A percentile compares a stretch with the other conserved stretches of the same genome.
Conservation (phyloP, 768 basidiomycete species). For the Leccinellum rugosiceps region DNA sequence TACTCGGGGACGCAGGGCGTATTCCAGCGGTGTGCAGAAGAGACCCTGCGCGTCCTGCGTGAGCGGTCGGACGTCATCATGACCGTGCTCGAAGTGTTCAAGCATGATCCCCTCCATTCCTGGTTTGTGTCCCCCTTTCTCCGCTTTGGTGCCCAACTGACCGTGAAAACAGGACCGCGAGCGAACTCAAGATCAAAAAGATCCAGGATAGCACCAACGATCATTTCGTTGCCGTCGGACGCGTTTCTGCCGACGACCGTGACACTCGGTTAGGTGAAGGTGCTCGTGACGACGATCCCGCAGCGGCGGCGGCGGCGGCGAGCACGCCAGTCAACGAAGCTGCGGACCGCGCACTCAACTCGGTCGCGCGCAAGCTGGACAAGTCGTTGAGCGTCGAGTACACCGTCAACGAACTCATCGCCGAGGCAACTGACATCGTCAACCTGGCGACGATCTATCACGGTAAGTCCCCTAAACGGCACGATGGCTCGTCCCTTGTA, state of each 20-base stretch:
- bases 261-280: constrained; percentile 30
- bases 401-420: constrained; percentile 89
- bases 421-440: constrained; percentile 74
- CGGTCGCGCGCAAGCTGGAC: constrained; percentile 80
- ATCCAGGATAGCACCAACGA: constrained; percentile 47
- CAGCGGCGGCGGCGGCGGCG: constrained; percentile 38
- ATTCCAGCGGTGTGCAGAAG: constrained; percentile 92
- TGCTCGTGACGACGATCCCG: constrained; percentile 43
- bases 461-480: constrained; percentile 44
- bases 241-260: constrained; percentile 16
- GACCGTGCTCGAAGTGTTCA: constrained; percentile 96
- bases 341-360: constrained; percentile 82
- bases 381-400: constrained; percentile 87
- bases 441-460: constrained; percentile 78
- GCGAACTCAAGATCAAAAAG: constrained; percentile 67
- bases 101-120: constrained; percentile 89
- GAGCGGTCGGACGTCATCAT: constrained; percentile 83
- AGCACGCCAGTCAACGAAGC: constrained; percentile 76
- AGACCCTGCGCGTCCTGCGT: constrained; percentile 88
- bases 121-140: constrained; percentile 53
- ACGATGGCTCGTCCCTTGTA: background rate
- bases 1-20: constrained; percentile 88
- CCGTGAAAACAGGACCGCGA: constrained; percentile 60
- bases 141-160: background rate
- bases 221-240: constrained; percentile 21